Conservation (phyloP, 2,329 filamentous ascomycete species). For the Teratosphaeriaceae sp. region DNA sequence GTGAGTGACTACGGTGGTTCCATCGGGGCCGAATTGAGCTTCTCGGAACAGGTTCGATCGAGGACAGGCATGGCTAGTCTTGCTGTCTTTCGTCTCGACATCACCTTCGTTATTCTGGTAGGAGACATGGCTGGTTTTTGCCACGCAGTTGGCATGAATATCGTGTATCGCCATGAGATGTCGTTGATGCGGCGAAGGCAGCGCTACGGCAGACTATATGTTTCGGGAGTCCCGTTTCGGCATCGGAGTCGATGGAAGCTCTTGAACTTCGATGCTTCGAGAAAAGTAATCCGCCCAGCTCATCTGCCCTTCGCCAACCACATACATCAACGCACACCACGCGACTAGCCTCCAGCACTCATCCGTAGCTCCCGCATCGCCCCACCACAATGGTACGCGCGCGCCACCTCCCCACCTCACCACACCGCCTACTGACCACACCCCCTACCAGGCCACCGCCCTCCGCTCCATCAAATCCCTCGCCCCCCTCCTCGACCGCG, state of each 20-base stretch:
- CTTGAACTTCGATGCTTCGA: constrained; percentile 6
- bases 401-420: constrained; percentile 7
- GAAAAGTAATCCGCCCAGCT: constrained; percentile 3
- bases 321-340: too few relatives aligned
- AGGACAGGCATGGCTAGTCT: neutral
- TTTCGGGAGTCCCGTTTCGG: neutral
- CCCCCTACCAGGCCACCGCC: constrained; percentile 39
- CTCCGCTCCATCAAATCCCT: constrained; percentile 95
- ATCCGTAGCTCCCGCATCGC: neutral
- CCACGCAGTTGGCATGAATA: constrained; percentile 21
- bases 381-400: constrained; percentile 9
- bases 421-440: constrained; percentile 9
- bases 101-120: constrained; percentile 6
- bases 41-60: constrained; percentile 37
- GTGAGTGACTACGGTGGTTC: constrained; percentile 50
- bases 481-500: constrained; percentile 91
- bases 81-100: constrained; percentile 1
- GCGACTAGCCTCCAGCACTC: too few relatives aligned
- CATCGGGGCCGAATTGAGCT: constrained; percentile 47
- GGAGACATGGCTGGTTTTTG: constrained; percentile 18
- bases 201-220: constrained; percentile 3
- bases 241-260: neutral
- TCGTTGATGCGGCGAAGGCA: neutral
- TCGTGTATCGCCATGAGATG: too few relatives aligned
- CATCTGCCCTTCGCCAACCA: too few relatives aligned